Evolutionary conservation across 352 stramenopile genomes (phyloP).

Genomic region (Globisporangium carolinianum): DNA sequence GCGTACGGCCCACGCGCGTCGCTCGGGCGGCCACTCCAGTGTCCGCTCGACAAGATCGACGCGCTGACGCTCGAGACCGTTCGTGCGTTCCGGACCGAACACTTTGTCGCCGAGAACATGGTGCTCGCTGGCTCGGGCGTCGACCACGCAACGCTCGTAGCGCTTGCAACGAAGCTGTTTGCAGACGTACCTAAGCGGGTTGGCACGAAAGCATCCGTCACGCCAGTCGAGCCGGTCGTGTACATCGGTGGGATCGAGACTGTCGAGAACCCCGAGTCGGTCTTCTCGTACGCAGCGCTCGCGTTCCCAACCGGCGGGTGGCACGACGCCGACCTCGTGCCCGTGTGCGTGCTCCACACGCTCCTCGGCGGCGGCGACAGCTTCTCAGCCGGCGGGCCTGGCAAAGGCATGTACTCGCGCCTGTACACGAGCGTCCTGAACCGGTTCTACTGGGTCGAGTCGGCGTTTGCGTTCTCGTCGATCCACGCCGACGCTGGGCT

Average conservation of each 20-base stretch:
- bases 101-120: conserved; percentile 89
- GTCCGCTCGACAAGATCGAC: conserved; percentile 74
- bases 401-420: conserved; percentile 99
- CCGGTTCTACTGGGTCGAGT: conserved; percentile 96
- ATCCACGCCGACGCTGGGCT: conserved; percentile 95
- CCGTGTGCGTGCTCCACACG: conserved; percentile 96
- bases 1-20: conserved; percentile 73
- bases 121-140: conserved; percentile 92
- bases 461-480: conserved; percentile 94
- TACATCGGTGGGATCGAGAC: conserved; percentile 69
- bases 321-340: conserved; percentile 95
- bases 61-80: conserved; percentile 67
- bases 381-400: conserved; percentile 98
- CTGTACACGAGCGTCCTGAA: conserved; percentile 98
- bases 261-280: conserved; percentile 58
- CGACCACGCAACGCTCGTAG: conserved; percentile 91
- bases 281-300: conserved; percentile 89
- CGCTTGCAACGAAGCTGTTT: conserved; percentile 89
- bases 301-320: conserved; percentile 96
- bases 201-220: conserved; percentile 5
- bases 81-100: conserved; percentile 52
- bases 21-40: conserved; percentile 78
- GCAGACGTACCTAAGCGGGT: conserved; percentile 31
- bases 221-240: conserved; percentile 33
- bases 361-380: conserved; percentile 96